Percentiles rank a stretch among this genome's conserved stretches.
Conservation (phyloP, 2,329 filamentous ascomycete genomes). For the Arthrobotrys musiformis region DNA sequence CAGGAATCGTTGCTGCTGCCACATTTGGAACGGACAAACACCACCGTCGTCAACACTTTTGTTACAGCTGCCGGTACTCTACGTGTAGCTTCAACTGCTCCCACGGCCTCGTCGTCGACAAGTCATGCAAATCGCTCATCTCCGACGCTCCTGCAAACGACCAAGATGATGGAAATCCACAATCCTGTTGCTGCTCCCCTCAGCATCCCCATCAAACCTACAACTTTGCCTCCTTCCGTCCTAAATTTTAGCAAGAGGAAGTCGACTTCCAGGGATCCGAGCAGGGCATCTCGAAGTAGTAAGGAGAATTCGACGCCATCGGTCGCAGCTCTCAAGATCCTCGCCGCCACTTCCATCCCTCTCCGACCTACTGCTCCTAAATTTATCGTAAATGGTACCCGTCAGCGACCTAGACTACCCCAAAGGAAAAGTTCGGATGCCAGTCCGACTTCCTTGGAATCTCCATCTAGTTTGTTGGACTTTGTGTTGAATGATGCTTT, state of each 20-base stretch:
- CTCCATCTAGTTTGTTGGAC: slow-evolving; percentile 54
- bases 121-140: slow-evolving; percentile 49
- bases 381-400: slow-evolving; percentile 13
- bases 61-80: neutral
- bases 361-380: slow-evolving; percentile 44
- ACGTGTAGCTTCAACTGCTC: no score
- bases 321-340: slow-evolving; percentile 58
- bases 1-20: slow-evolving; percentile 40
- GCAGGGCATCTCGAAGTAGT: slow-evolving; percentile 5
- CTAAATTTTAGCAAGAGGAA: slow-evolving; percentile 34
- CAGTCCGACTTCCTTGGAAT: slow-evolving; percentile 54
- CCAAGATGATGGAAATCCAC: slow-evolving; percentile 50
- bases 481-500: slow-evolving; percentile 57
- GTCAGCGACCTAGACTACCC: slow-evolving; percentile 47
- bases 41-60: slow-evolving; percentile 36
- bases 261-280: slow-evolving; percentile 12
- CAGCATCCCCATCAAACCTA: slow-evolving; percentile 43
- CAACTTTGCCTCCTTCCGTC: slow-evolving; percentile 30
- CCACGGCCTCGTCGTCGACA: slow-evolving; percentile 12
- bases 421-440: slow-evolving; percentile 52
- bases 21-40: slow-evolving; percentile 26
- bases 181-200: slow-evolving; percentile 46
- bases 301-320: slow-evolving; percentile 55
- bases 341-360: slow-evolving; percentile 59
- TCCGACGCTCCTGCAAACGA: slow-evolving; percentile 30